Evolutionary conservation across 2,329 filamentous ascomycete genomes (phyloP), one percentile per base, ranked within the genome.

Genomic region (Aspergillus pseudoviridinutans): DNA sequence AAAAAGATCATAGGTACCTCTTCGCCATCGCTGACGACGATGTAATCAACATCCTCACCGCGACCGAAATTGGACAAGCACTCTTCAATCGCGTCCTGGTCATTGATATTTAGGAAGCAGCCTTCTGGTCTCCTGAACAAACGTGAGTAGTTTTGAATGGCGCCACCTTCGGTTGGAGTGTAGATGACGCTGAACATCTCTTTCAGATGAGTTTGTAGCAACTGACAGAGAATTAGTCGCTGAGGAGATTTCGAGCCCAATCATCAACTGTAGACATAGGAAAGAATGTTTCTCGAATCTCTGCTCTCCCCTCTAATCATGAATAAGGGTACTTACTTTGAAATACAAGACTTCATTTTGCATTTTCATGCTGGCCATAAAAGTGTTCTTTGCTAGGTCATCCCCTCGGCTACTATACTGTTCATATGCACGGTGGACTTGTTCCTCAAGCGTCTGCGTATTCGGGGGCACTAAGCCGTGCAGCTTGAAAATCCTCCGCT

Each of bases 121-220:
- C 92, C 92, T 63, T 93, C 88, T 0, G 91, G 90, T 20, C 84
- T 80, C 10, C 92, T 79, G 67, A 96, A 96, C 0, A 94, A 72
- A 0, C 87, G 78, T 0, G 90, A 94, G 69, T 90, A 96, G 61
- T 92, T 89, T 63, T 90, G 85, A 52, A 96, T 96, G 0, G 92
- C 92, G 44, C 95, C 90, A 8, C 90, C 91, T 74, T 96, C 91
- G 0, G 92, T 96, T 0, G 92, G 92, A 0, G 92, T 96, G 69
- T 96, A 96, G 28, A 96, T 90, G n/a, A 96, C 79, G 44, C 87
- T 86, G 68, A 95, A 92, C 89, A 96, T 94, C 69, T 96, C 91
- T 61, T 89, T 87, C 22, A 96, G 76, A 66, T 96, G 87, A 4
- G 89, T 85, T 69, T 90, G 82, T 7, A 94, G 80, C 9, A 95